phyloP scores from a whole-genome alignment of 1,139 yeast genomes.

The Hansenula sp. region DNA sequence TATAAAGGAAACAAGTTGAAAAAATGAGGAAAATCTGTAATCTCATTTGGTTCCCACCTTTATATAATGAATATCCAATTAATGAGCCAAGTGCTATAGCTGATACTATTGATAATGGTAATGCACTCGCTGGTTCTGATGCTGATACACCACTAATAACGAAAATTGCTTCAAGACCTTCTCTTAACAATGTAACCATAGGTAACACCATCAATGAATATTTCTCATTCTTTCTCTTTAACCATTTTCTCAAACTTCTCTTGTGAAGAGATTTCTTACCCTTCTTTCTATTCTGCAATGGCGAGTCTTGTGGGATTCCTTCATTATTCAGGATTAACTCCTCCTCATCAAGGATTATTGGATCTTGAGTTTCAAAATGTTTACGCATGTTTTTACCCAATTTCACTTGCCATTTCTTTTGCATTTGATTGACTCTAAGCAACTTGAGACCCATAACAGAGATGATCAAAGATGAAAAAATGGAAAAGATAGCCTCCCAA shows the following conservation, averaged over 20 bases:
- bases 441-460: slow-evolving; percentile 82
- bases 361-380: slow-evolving; percentile 29
- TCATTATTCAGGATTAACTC: slow-evolving; percentile 21
- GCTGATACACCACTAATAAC: slow-evolving; percentile 85
- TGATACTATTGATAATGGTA: slow-evolving; percentile 73
- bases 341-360: slow-evolving; percentile 19
- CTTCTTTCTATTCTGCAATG: too few relatives aligned
- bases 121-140: slow-evolving; percentile 59
- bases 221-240: slow-evolving; percentile 39
- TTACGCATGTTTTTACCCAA: slow-evolving; percentile 63
- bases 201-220: slow-evolving; percentile 78
- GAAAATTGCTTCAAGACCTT: slow-evolving; percentile 85
- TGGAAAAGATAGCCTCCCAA: slow-evolving; percentile 83
- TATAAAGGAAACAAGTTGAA: slow-evolving; percentile 82
- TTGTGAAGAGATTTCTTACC: too few relatives aligned
- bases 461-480: slow-evolving; percentile 72
- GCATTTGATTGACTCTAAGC: slow-evolving; percentile 81
- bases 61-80: slow-evolving; percentile 68
- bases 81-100: slow-evolving; percentile 67
- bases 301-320: background rate
- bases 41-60: slow-evolving; percentile 74
- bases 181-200: slow-evolving; percentile 75
- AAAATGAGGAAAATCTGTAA: slow-evolving; percentile 75
- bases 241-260: slow-evolving; percentile 13
- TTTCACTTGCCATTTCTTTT: slow-evolving; percentile 82